A percentile compares a stretch with the other conserved stretches of the same genome.
Evolutionary conservation across 1,284 basidiomycete species (phyloP).

Genomic region (Bjerkandera adusta): DNA sequence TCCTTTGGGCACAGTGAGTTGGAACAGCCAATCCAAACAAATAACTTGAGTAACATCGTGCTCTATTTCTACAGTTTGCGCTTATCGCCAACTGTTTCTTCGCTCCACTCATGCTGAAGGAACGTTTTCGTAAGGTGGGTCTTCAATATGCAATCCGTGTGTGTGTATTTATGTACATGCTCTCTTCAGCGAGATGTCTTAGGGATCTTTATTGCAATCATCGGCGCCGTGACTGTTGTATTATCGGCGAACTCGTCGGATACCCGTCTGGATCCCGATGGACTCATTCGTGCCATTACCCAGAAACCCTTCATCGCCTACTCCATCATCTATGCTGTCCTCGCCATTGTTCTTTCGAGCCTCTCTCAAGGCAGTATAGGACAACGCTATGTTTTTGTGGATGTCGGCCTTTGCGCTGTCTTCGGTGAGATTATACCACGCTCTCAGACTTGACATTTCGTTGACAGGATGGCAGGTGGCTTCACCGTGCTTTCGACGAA

Average conservation of each 20-base stretch:
- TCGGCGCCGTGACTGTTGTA: conserved; percentile 92
- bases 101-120: conserved; percentile 84
- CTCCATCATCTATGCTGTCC: conserved; percentile 57
- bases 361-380: conserved; percentile 63
- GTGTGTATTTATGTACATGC: background rate
- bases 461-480: conserved; percentile 53
- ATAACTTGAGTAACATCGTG: conserved; percentile 13
- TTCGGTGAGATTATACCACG: conserved; percentile 54
- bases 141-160: background rate
- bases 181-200: conserved; percentile 69
- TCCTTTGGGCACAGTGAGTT: conserved; percentile 87
- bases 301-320: conserved; percentile 77
- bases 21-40: background rate
- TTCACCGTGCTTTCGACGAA: conserved; percentile 96
- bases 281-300: conserved; percentile 68
- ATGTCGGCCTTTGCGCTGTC: conserved; percentile 86
- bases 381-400: conserved; percentile 74
- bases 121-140: conserved; percentile 68
- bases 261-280: conserved; percentile 65
- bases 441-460: background rate
- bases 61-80: conserved; percentile 62
- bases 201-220: conserved; percentile 79
- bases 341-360: conserved; percentile 56
- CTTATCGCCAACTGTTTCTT: conserved; percentile 95
- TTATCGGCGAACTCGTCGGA: conserved; percentile 74